Evolutionary conservation across 1,284 basidiomycete species (phyloP), one percentile per base, ranked within the genome.

Genomic region (Cryptococcus jaspeensis): DNA sequence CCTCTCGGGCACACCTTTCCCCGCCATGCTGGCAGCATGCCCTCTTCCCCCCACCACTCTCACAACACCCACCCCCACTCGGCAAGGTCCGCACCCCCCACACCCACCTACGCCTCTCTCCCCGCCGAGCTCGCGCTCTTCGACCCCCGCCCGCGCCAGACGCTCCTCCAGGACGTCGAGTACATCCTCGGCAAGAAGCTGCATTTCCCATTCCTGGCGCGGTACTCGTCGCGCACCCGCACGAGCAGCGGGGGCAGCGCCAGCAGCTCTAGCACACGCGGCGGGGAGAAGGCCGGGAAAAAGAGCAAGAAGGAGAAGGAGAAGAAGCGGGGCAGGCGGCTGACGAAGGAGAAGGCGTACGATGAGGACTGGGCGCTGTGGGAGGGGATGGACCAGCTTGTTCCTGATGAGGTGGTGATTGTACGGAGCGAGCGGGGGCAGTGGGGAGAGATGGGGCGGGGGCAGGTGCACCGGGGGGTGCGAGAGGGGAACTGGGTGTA

Each of bases 401-500:
- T 58, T 16, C 47, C 43, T 6, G 50, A 58, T 11, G 59, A 48
- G 16, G 62, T 52, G 13, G 43, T 38, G 2, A 23, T 64, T 15
- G 35, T 54, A 13, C 40, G 49, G 41, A 42, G 53, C n/a, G n/a
- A n/a, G n/a, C n/a, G n/a, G n/a, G n/a, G n/a, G n/a, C n/a, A n/a
- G n/a, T n/a, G n/a, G n/a, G n/a, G n/a, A 38, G 55, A 32, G 4
- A 5, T 36, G 15, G 37, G 18, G 36, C 23, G 49, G 28, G 35
- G 44, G 44, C 25, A 58, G 49, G 50, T 52, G 53, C 47, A 58
- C 13, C 36, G 58, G 43, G 67, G 65, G 9, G 65, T 67, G 11
- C 38, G 62, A 23, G 67, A 65, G 32, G 65, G 65, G 3, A 65
- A 67, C 54, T 69, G 66, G 66, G 44, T 67, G 7, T 67, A 46